These are phyloP conservation scores for Uromyces viciae-fabae DNA, from an alignment of 1,284 basidiomycete genomes.

Conservation along the genomic window DNA sequence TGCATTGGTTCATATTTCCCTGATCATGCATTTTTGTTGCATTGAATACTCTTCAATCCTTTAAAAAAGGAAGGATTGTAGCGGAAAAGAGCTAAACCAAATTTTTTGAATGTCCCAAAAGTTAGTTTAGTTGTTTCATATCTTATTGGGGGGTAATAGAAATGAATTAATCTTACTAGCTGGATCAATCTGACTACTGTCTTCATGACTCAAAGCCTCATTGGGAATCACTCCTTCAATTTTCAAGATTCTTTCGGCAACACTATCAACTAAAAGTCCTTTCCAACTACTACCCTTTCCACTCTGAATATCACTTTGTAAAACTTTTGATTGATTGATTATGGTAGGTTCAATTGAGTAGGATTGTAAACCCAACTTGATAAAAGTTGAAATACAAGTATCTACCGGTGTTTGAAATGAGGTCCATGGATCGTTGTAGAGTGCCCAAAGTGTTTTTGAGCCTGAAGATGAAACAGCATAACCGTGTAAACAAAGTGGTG, in stretches of 20 bases:
- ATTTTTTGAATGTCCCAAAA: too few species aligned
- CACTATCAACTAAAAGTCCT: conserved; percentile 53
- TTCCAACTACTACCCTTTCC: conserved; percentile 53
- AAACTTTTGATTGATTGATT: conserved; percentile 54
- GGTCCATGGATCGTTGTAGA: conserved; percentile 52
- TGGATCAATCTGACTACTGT: conserved; percentile 16
- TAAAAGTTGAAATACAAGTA: conserved; percentile 65
- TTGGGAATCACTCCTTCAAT: conserved; percentile 62
- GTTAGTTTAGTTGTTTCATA: too few species aligned
- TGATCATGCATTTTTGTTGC: too few species aligned
- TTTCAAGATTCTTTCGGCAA: conserved; percentile 52
- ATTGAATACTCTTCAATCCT: too few species aligned
- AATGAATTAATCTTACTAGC: conserved; percentile 24
- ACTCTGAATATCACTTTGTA: conserved; percentile 52
- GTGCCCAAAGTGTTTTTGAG: conserved; percentile 47
- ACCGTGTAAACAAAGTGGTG: conserved; percentile 52
- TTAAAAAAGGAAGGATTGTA: too few species aligned
- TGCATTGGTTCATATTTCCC: too few species aligned
- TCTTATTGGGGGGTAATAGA: too few species aligned
- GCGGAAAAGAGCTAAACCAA: too few species aligned
- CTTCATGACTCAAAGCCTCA: neutral
- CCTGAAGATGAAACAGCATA: conserved; percentile 51
- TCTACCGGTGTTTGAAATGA: conserved; percentile 53
- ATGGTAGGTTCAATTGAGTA: conserved; percentile 55
- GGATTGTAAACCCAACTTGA: conserved; percentile 53